These are phyloP conservation scores for Pseudocercospora vitis DNA, from an alignment of 2,329 filamentous ascomycete genomes.

Conservation along the genomic window DNA sequence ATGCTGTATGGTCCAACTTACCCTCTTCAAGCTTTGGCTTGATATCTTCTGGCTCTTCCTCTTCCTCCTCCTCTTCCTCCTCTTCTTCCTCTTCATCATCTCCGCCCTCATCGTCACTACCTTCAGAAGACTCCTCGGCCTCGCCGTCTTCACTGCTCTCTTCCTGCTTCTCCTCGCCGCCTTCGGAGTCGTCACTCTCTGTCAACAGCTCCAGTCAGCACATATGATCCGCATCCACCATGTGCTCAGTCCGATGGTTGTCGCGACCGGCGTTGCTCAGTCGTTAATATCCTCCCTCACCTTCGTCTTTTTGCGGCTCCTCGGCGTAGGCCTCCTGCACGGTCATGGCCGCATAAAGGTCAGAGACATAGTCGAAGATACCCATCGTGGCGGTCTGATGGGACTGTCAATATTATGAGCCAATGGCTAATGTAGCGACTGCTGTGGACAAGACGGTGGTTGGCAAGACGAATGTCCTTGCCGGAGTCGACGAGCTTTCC, in stretches of 20 bases:
- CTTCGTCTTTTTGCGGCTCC: slow-evolving; percentile 52
- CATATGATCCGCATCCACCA: neutral
- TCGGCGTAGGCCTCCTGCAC: slow-evolving; percentile 62
- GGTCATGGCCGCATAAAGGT: slow-evolving; percentile 65
- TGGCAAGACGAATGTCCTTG: slow-evolving; percentile 4
- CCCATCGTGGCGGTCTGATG: slow-evolving; percentile 52
- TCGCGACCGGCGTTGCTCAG: neutral
- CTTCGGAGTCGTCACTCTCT: neutral
- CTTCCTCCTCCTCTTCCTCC: slow-evolving; percentile 78
- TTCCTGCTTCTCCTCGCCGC: slow-evolving; percentile 8
- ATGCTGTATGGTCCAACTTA: slow-evolving; percentile 51
- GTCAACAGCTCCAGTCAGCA: neutral
- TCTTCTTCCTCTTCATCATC: slow-evolving; percentile 68
- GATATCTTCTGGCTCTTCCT: slow-evolving; percentile 78
- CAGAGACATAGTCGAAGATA: slow-evolving; percentile 64
- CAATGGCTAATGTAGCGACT: slow-evolving; percentile 27
- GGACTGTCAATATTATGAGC: slow-evolving; percentile 17
- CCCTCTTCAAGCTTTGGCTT: slow-evolving; percentile 90
- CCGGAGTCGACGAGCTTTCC: slow-evolving; percentile 1
- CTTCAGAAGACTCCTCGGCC: slow-evolving; percentile 36
- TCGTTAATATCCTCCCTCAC: slow-evolving; percentile 22
- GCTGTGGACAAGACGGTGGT: slow-evolving; percentile 7
- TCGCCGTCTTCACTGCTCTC: slow-evolving; percentile 14
- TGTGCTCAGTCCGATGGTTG: neutral
- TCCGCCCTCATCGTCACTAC: slow-evolving; percentile 46